These are phyloP conservation scores for Xylaria sp. DNA, from an alignment of 2,329 filamentous ascomycete species.

Conservation along the genomic window DNA sequence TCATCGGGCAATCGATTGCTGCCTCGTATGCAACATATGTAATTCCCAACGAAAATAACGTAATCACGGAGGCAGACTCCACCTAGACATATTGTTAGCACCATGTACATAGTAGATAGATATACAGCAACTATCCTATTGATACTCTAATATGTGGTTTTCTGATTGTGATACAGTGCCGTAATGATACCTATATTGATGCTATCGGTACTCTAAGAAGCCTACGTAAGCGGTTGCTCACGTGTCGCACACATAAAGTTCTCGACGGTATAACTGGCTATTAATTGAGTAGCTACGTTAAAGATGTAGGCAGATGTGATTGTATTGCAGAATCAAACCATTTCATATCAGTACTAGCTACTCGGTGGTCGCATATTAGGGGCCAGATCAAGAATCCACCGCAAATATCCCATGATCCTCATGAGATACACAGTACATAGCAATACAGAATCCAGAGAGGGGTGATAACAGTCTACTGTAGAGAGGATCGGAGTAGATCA, in stretches of 20 bases:
- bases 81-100: neutral
- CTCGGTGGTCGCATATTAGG: neutral
- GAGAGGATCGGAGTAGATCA: neutral
- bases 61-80: too few species aligned
- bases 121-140: neutral
- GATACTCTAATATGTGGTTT: neutral
- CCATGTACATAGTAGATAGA: neutral
- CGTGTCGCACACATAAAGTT: neutral
- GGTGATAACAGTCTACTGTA: neutral
- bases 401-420: neutral
- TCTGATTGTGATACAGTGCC: neutral
- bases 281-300: neutral
- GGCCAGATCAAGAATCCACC: neutral
- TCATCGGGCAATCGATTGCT: neutral
- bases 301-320: neutral
- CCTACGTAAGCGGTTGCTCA: neutral
- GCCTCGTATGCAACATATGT: neutral
- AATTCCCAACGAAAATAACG: neutral
- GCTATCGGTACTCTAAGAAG: neutral
- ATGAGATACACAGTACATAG: neutral
- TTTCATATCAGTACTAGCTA: neutral
- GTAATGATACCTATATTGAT: neutral
- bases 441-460: neutral
- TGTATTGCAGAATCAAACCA: neutral
- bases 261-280: neutral